Conservation (phyloP, 257 asterid species). For the Ilex aquifolium region DNA sequence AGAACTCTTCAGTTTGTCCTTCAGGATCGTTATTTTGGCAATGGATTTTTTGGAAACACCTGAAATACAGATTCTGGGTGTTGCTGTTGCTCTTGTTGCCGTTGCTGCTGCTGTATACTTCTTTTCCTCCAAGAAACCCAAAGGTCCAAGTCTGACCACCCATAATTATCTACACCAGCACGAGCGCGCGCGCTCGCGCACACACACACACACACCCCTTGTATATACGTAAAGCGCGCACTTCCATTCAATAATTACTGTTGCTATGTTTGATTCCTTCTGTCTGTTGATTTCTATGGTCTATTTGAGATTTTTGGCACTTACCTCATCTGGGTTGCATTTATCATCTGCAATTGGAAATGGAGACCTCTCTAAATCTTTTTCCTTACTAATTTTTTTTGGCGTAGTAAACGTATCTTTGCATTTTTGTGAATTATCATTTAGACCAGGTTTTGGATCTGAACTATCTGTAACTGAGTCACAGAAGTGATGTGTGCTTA, state of each 20-base stretch:
- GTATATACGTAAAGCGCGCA: background rate
- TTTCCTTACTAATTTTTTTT: no score
- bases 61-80: slow-evolving; percentile 60
- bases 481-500: slow-evolving; percentile 13
- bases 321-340: no score
- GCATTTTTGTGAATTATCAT: background rate
- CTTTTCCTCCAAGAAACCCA: slow-evolving; percentile 62
- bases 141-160: slow-evolving; percentile 36
- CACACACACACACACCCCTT: background rate
- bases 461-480: background rate
- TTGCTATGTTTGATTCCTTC: no score
- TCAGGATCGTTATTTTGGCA: background rate
- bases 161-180: background rate
- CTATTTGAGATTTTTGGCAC: no score
- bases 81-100: slow-evolving; percentile 55
- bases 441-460: slow-evolving; percentile 8
- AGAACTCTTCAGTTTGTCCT: no score
- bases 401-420: background rate
- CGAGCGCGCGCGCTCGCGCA: no score
- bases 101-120: slow-evolving; percentile 56
- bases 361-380: no score
- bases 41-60: slow-evolving; percentile 75
- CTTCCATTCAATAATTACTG: no score
- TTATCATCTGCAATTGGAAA: no score
- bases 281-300: no score